Conservation (phyloP, 176 grass and related monocot genomes). For the Carex kokanica region DNA sequence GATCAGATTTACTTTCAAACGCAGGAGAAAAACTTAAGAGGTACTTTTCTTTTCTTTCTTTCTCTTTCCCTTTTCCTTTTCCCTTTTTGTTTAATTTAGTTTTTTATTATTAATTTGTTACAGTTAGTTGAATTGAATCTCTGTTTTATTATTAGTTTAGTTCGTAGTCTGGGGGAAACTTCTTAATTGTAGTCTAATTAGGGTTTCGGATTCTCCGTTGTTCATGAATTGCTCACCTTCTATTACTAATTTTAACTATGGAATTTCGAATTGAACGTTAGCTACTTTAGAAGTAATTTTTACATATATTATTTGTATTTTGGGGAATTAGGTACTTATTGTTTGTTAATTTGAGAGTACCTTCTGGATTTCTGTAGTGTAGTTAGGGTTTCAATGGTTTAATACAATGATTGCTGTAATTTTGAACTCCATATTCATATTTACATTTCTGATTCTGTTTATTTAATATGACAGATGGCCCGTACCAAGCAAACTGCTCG, state of each 20-base stretch:
- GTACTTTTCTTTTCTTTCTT: not conserved
- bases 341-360: not conserved
- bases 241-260: not conserved
- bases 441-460: not conserved
- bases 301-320: no score
- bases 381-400: not conserved
- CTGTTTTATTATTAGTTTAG: not conserved
- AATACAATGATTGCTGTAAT: not conserved
- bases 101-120: not conserved
- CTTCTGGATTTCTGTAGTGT: not conserved
- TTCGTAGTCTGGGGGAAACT: not conserved
- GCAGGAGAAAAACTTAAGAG: not conserved
- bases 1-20: not conserved
- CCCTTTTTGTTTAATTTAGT: not conserved
- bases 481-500: conserved; percentile 28
- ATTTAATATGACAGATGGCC: conserved; percentile 1
- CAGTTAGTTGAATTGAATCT: not conserved
- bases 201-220: not conserved
- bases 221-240: not conserved
- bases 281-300: no score
- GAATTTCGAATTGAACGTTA: no score
- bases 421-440: not conserved
- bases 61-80: not conserved
- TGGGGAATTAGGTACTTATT: not conserved
- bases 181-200: not conserved